Evolutionary conservation across 352 stramenopile genomes (phyloP).

Genomic region (Phytophthora multivora): DNA sequence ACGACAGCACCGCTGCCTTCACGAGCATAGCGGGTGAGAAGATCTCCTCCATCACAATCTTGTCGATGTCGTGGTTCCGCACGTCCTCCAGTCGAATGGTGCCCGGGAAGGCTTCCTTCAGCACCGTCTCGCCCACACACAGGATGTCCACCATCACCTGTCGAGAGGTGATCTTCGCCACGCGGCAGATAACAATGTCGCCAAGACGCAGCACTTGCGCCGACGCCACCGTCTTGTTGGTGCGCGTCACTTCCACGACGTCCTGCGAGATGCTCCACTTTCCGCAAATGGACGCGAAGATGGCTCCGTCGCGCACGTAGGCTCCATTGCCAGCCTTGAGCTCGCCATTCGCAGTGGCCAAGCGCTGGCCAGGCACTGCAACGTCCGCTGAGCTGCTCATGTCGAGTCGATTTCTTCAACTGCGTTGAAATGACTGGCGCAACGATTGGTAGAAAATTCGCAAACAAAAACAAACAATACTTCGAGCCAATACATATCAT

Average conservation of each 20-base stretch:
- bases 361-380: constrained; percentile 62
- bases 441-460: background rate
- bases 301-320: constrained; percentile 62
- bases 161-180: constrained; percentile 71
- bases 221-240: constrained; percentile 61
- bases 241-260: constrained; percentile 54
- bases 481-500: constrained; percentile 33
- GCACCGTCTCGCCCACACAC: constrained; percentile 66
- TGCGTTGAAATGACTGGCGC: constrained; percentile 17
- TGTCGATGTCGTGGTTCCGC: constrained; percentile 79
- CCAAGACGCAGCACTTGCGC: constrained; percentile 72
- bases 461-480: background rate
- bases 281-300: constrained; percentile 77
- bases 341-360: constrained; percentile 42
- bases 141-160: constrained; percentile 84
- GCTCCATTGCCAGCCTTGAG: constrained; percentile 50
- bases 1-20: constrained; percentile 83
- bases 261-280: constrained; percentile 42
- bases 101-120: constrained; percentile 81
- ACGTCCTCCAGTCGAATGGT: constrained; percentile 85
- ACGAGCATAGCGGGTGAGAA: constrained; percentile 75
- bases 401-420: constrained; percentile 16
- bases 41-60: constrained; percentile 78
- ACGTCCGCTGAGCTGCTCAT: constrained; percentile 38
- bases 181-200: constrained; percentile 68